These are phyloP conservation scores for Vitis hybrid DNA, from an alignment of 177 flowering plant species.

Conservation along the genomic window DNA sequence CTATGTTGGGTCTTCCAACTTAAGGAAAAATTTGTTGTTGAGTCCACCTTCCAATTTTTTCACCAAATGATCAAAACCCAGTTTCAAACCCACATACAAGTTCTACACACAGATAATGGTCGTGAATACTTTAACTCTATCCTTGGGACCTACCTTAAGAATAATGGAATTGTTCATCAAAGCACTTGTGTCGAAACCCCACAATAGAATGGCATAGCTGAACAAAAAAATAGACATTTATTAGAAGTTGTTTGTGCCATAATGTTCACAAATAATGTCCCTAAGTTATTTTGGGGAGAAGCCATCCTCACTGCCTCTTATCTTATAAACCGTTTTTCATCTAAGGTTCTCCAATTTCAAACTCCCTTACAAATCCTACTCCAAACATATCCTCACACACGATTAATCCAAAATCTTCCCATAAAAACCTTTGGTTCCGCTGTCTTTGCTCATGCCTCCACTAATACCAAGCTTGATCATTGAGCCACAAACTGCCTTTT, in stretches of 20 bases:
- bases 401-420: neutral
- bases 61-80: too few relatives aligned
- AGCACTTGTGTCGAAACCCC: too few relatives aligned
- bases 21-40: too few relatives aligned
- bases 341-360: conserved; percentile 8
- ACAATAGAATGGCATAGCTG: too few relatives aligned
- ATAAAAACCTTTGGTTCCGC: conserved; percentile 11
- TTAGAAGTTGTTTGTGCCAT: conserved; percentile 14
- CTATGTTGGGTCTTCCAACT: too few relatives aligned
- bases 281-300: conserved; percentile 15
- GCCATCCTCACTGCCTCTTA: conserved; percentile 19
- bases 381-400: neutral
- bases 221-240: conserved; percentile 2
- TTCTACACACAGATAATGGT: too few relatives aligned
- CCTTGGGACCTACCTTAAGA: too few relatives aligned
- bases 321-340: conserved; percentile 19
- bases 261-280: conserved; percentile 13
- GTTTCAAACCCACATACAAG: too few relatives aligned
- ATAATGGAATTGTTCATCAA: too few relatives aligned
- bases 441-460: conserved; percentile 9
- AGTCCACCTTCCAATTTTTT: too few relatives aligned
- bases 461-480: conserved; percentile 7
- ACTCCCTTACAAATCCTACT: conserved; percentile 9
- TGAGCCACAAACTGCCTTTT: conserved; percentile 10
- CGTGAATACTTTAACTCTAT: too few relatives aligned